These are phyloP conservation scores for Russula sp. DNA, from an alignment of 768 basidiomycete species.

Conservation along the genomic window DNA sequence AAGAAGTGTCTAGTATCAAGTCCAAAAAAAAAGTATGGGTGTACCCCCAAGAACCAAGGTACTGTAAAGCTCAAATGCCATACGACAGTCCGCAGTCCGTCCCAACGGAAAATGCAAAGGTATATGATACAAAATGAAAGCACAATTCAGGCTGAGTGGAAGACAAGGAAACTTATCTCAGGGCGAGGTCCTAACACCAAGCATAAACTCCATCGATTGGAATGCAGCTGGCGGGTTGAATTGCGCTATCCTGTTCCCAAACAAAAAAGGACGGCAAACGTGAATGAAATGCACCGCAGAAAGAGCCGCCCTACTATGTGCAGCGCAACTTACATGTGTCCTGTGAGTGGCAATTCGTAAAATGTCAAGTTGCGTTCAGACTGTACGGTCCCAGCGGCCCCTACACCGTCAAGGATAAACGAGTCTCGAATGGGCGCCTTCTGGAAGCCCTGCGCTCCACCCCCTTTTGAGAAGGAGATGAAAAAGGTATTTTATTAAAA, in stretches of 20 bases:
- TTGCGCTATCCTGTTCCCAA: conserved; percentile 26
- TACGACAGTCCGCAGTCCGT: not conserved
- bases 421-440: conserved; percentile 21
- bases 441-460: conserved; percentile 27
- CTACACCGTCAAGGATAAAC: conserved; percentile 26
- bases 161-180: not conserved
- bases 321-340: conserved; percentile 27
- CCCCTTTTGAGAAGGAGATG: conserved; percentile 11
- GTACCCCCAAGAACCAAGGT: not conserved
- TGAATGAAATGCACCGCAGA: not conserved
- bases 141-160: not conserved
- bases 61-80: not conserved
- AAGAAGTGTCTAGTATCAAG: not conserved
- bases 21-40: not conserved
- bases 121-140: not conserved
- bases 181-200: conserved; percentile 14
- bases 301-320: not conserved
- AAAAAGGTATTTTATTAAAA: not conserved
- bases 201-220: conserved; percentile 26
- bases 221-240: conserved; percentile 27
- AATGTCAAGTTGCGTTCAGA: conserved; percentile 28
- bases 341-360: conserved; percentile 28
- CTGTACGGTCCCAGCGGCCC: conserved; percentile 26
- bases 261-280: not conserved
- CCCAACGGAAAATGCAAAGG: not conserved